Evolutionary conservation across 164 flowering plant genomes (phyloP).

Genomic region (Kalanchoe fedtschenkoi): DNA sequence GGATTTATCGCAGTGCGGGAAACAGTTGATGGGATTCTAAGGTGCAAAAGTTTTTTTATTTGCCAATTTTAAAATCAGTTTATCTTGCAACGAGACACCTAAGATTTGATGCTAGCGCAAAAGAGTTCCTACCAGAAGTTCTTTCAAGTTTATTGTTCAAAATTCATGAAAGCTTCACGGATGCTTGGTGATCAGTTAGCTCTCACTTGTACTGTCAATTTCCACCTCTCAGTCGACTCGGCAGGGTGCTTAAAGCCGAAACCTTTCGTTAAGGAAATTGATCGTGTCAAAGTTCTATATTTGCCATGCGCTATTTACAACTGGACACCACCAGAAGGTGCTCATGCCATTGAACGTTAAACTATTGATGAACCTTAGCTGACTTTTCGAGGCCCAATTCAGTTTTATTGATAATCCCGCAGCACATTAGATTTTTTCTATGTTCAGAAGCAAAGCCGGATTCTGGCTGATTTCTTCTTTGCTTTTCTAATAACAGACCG

Average conservation of each 20-base stretch:
- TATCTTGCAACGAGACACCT: neutral
- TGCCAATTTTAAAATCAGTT: neutral
- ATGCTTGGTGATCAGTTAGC: slow-evolving; percentile 98
- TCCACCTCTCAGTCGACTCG: slow-evolving; percentile 52
- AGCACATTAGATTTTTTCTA: no score
- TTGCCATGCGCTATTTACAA: slow-evolving; percentile 73
- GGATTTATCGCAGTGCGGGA: slow-evolving; percentile 95
- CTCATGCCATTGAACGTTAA: slow-evolving; percentile 93
- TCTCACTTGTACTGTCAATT: slow-evolving; percentile 75
- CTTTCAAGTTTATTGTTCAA: slow-evolving; percentile 49
- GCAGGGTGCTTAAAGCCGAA: slow-evolving; percentile 44
- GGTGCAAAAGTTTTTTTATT: slow-evolving; percentile 29
- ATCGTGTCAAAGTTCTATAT: slow-evolving; percentile 59
- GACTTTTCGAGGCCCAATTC: neutral
- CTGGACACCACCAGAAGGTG: slow-evolving; percentile 99
- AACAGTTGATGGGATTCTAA: slow-evolving; percentile 53
- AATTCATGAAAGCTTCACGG: slow-evolving; percentile 68
- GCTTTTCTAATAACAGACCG: neutral
- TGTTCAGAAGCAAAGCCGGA: neutral
- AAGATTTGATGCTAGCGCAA: slow-evolving; percentile 43
- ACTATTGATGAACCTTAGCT: slow-evolving; percentile 24
- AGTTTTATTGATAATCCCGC: neutral
- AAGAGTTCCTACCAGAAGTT: slow-evolving; percentile 55
- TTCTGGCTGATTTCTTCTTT: neutral
- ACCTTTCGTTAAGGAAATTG: slow-evolving; percentile 47